Evolutionary conservation across 176 grass and related monocot genomes (phyloP).

Genomic region (Avena sativa): DNA sequence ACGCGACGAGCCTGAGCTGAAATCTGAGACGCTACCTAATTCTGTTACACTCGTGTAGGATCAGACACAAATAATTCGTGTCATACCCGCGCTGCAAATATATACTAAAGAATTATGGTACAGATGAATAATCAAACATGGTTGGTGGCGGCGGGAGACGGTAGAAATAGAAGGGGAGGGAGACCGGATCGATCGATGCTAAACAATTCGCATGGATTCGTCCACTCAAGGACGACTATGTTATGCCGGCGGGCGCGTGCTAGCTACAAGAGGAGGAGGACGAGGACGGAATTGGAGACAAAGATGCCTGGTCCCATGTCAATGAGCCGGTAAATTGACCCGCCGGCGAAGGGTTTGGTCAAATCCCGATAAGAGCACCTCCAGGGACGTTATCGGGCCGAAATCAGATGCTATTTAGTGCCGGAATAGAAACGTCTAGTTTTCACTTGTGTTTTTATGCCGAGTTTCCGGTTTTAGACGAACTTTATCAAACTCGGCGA

Average conservation of each 20-base stretch:
- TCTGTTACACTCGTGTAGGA: background rate
- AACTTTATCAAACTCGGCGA: too few species aligned
- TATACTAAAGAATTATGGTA: constrained; percentile 29
- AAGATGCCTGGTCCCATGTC: constrained; percentile 22
- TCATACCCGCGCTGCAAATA: background rate
- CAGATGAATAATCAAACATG: background rate
- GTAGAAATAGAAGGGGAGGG: constrained; percentile 4
- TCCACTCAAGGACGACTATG: constrained; percentile 25
- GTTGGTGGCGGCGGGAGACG: constrained; percentile 34
- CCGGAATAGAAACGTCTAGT: too few species aligned
- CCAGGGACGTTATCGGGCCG: too few species aligned
- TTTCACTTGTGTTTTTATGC: too few species aligned
- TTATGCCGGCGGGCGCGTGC: background rate
- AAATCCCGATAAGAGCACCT: constrained; percentile 22
- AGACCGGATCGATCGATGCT: background rate
- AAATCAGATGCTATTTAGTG: too few species aligned
- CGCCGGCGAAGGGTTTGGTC: constrained; percentile 38
- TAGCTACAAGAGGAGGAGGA: background rate
- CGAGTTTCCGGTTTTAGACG: too few species aligned
- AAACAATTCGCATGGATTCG: constrained; percentile 44
- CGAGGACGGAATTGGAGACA: constrained; percentile 19
- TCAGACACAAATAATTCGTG: background rate
- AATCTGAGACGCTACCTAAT: background rate
- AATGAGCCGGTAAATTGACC: constrained; percentile 32
- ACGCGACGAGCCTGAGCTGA: background rate